Evolutionary conservation across 139 green algal species (phyloP).

Genomic region (Haematococcus sp.): DNA sequence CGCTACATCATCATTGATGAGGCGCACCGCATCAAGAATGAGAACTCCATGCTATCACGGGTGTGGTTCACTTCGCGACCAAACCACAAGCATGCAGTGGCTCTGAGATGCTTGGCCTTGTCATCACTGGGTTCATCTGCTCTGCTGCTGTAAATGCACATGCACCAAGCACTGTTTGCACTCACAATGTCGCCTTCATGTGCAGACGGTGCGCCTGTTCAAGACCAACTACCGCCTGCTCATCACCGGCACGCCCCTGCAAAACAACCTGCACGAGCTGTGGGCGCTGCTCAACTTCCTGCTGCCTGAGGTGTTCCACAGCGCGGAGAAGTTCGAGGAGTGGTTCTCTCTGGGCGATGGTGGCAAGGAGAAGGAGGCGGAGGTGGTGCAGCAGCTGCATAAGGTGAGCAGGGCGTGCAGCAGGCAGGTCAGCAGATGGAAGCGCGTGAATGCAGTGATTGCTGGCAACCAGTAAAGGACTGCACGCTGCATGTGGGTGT

Average conservation of each 20-base stretch:
- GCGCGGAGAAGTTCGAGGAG: constrained; percentile 95
- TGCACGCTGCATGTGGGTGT: too few species aligned
- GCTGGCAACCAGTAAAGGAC: too few species aligned
- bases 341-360: constrained; percentile 86
- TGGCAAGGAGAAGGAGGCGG: constrained; percentile 77
- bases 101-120: too few species aligned
- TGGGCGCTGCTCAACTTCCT: constrained; percentile 99
- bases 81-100: too few species aligned
- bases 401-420: constrained; percentile 61
- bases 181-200: background rate
- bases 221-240: constrained; percentile 95
- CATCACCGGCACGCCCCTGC: constrained; percentile 96
- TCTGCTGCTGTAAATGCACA: too few species aligned
- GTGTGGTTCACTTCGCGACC: constrained; percentile 41
- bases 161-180: too few species aligned
- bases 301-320: constrained; percentile 88
- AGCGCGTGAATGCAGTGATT: background rate
- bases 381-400: constrained; percentile 97
- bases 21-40: constrained; percentile 99
- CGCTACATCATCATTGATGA: constrained; percentile 99
- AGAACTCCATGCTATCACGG: constrained; percentile 90
- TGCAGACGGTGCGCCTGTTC: constrained; percentile 83
- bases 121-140: too few species aligned
- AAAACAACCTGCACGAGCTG: constrained; percentile 98
- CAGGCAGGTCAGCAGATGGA: background rate